Evolutionary conservation across 352 stramenopile genomes (phyloP).

Genomic region (Pythium brachiatum): DNA sequence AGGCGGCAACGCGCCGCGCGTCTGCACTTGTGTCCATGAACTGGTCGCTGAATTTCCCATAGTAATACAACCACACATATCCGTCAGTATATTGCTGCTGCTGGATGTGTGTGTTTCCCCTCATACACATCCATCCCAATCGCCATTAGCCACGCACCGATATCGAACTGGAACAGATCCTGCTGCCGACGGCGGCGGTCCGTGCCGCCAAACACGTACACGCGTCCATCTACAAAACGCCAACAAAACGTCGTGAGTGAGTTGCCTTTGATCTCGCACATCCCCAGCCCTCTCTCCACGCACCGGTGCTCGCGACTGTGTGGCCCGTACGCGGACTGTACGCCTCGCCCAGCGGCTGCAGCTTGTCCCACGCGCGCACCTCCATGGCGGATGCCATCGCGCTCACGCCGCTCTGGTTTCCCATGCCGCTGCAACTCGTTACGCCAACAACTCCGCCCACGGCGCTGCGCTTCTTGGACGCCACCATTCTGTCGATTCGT

Average conservation of each 20-base stretch:
- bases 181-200: conserved; percentile 76
- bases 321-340: conserved; percentile 86
- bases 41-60: conserved; percentile 30
- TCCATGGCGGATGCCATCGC: conserved; percentile 31
- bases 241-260: conserved; percentile 1
- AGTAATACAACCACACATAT: too few relatives aligned
- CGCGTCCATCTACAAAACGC: conserved; percentile 41
- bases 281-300: not conserved
- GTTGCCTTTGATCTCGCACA: too few relatives aligned
- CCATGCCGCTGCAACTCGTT: conserved; percentile 1
- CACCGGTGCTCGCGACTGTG: conserved; percentile 78
- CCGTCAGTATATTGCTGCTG: too few relatives aligned
- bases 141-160: conserved; percentile 31
- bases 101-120: too few relatives aligned
- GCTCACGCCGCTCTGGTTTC: conserved; percentile 9
- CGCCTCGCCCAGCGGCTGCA: conserved; percentile 68
- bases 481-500: not conserved
- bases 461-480: not conserved
- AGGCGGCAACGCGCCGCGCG: conserved; percentile 54
- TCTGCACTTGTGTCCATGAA: conserved; percentile 76
- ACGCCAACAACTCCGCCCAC: not conserved
- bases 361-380: conserved; percentile 72
- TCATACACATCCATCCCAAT: too few relatives aligned
- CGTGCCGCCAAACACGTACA: conserved; percentile 88
- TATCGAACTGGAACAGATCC: conserved; percentile 85